A percentile compares a stretch with the other conserved stretches of the same genome.
These are phyloP conservation scores for Balamuthia mandrillaris DNA, from an alignment of 208 protist genomes.

Conservation along the genomic window DNA sequence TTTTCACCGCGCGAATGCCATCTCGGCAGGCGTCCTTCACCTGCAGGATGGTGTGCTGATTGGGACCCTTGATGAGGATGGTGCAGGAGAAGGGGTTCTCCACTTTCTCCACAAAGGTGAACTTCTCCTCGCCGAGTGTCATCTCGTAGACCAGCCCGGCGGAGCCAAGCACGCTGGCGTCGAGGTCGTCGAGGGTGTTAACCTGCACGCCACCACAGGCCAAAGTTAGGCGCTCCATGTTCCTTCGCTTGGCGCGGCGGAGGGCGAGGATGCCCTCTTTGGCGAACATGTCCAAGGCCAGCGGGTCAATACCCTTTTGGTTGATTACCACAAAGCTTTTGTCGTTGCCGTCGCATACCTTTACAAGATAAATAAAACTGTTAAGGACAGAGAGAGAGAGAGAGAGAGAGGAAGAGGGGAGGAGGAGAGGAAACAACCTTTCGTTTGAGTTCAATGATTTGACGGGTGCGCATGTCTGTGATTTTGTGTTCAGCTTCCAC, in stretches of 20 bases:
- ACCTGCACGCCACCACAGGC: constrained; percentile 93
- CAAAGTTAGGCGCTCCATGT: constrained; percentile 97
- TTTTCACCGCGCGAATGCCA: constrained; percentile 98
- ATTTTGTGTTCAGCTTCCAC: constrained; percentile 93
- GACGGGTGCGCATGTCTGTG: constrained; percentile 91
- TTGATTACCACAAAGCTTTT: constrained; percentile 99
- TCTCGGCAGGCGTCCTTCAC: constrained; percentile 99
- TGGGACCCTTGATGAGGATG: constrained; percentile 98
- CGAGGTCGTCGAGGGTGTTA: constrained; percentile 96
- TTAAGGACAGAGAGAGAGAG: neutral
- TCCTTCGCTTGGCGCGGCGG: constrained; percentile 97
- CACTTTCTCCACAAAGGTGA: constrained; percentile 98
- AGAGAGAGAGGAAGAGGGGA: neutral
- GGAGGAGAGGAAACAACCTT: constrained; percentile 12
- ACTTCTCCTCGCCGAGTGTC: constrained; percentile 98
- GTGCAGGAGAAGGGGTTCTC: constrained; percentile 95
- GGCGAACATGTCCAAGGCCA: constrained; percentile 98
- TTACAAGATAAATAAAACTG: neutral
- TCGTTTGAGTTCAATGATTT: constrained; percentile 99
- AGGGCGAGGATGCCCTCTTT: constrained; percentile 97
- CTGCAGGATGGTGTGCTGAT: constrained; percentile 97
- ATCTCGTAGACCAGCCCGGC: constrained; percentile 97
- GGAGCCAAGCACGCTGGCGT: constrained; percentile 86
- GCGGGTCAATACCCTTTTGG: constrained; percentile 99
- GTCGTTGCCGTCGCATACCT: constrained; percentile 83